Evolutionary conservation across 1,139 yeast genomes (phyloP).

Genomic region (Tardiomyces blankii): DNA sequence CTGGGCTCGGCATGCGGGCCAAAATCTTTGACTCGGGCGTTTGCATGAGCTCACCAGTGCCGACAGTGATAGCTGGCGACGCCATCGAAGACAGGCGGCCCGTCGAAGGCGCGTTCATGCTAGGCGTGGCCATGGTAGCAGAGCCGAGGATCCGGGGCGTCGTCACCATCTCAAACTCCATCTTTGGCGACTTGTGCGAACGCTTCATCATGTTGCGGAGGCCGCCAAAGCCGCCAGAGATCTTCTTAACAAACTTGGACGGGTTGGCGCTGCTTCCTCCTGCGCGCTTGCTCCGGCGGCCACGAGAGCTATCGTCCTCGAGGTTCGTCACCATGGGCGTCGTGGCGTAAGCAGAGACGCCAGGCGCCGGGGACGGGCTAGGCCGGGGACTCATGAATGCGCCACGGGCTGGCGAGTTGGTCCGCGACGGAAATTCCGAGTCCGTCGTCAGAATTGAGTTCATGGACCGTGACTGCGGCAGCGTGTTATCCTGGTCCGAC

Average conservation of each 20-base stretch:
- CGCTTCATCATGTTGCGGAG: not conserved
- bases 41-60: not conserved
- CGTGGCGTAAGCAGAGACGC: not conserved
- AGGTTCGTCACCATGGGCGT: not conserved
- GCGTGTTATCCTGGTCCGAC: not conserved
- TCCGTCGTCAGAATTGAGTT: not conserved
- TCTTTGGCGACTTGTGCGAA: not conserved
- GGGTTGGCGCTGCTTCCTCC: not conserved
- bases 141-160: not conserved
- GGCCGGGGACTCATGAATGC: not conserved
- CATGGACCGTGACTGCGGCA: not conserved
- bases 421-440: not conserved
- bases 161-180: not conserved
- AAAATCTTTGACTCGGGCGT: not conserved
- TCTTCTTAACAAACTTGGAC: not conserved
- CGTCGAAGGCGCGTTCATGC: not conserved
- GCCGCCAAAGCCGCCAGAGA: not conserved
- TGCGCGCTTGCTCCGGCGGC: not conserved
- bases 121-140: not conserved
- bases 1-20: not conserved
- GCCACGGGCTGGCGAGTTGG: not conserved
- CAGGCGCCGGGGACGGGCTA: no score
- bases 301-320: not conserved
- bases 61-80: not conserved
- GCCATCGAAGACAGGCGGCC: not conserved